Conservation (phyloP, 495 filamentous ascomycete species). For the Rhypophila decipiens region DNA sequence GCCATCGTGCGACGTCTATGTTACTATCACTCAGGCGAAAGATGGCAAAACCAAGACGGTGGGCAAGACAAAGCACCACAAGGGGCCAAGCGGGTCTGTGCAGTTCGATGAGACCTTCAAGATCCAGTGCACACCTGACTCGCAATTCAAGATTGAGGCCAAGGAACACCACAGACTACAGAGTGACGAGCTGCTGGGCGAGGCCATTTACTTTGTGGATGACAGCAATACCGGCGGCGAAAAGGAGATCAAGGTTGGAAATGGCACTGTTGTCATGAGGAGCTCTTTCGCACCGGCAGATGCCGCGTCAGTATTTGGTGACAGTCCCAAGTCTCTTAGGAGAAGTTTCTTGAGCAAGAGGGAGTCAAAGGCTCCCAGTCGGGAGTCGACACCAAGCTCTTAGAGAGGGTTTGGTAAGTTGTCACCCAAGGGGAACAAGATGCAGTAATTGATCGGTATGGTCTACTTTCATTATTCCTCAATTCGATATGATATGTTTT, state of each 20-base stretch:
- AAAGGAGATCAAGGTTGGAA: conserved; percentile 65
- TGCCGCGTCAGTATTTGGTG: conserved; percentile 10
- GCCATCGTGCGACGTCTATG: conserved; percentile 69
- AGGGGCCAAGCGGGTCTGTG: conserved; percentile 53
- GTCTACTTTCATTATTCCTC: no score
- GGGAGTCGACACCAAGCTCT: conserved; percentile 3
- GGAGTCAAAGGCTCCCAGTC: conserved; percentile 13
- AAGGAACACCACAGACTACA: conserved; percentile 78
- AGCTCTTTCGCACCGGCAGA: conserved; percentile 50
- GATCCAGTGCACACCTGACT: conserved; percentile 70
- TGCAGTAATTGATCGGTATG: no score
- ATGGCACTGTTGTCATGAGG: conserved; percentile 59
- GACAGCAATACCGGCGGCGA: conserved; percentile 70
- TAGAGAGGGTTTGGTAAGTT: not conserved
- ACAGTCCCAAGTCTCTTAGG: conserved; percentile 47
- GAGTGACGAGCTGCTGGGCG: conserved; percentile 73
- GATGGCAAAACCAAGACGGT: conserved; percentile 66
- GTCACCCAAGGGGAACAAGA: no score
- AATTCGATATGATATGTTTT: no score
- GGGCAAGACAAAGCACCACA: conserved; percentile 80
- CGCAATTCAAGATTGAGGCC: conserved; percentile 78
- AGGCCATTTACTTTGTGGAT: conserved; percentile 80
- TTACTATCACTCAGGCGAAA: conserved; percentile 58
- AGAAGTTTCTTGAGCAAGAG: conserved; percentile 50
- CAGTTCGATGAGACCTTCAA: conserved; percentile 76